Evolutionary conservation across 2,329 filamentous ascomycete genomes (phyloP), one percentile per base, ranked within the genome.

Genomic region (Aureobasidium lini): DNA sequence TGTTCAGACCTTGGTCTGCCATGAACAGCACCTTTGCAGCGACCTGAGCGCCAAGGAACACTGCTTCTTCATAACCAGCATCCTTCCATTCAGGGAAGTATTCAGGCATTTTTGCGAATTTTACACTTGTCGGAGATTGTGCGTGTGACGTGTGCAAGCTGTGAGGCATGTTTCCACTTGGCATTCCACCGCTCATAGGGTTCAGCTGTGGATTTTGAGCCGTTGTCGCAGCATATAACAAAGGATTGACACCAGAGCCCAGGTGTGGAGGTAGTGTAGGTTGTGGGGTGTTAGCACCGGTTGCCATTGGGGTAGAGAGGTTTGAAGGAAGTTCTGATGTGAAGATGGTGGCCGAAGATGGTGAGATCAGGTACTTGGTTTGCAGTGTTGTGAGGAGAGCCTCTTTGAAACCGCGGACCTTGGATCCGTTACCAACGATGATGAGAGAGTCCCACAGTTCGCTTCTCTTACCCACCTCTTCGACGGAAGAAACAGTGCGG

Each of bases 281-380:
- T 2, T 89, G 90, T 0, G 94, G 95, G 1, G 93, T 97, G 73
- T 95, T 94, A 15, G 91, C 85, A 36, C 93, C 93, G 0, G 93
- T 97, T 18, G 90, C 92, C 10, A 88, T 82, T 1, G 94, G 94
- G 0, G 94, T 97, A 32, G 89, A 91, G 70, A 96, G 84, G 74
- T 94, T 93, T 8, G 91, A 96, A 7, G 94, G 94, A 39, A 97
- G 85, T 73, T 99, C 94, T 23, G 91, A 96, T 37, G 92, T 96
- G 79, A 97, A 97, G 68, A 97, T 97, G 43, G 92, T 96, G 53
- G 90, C 91, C 1, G 90, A 93, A 31, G 88, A 92, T 0, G 94
- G 94, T 1, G 92, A 95, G 65, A 99, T 86, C 57, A 96, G 82
- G 72, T 96, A 94, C 64, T 92, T 91, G 50, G 86, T 82, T 39